Evolutionary conservation across 2,329 filamentous ascomycete genomes (phyloP).

Genomic region (Fusarium torreyae): DNA sequence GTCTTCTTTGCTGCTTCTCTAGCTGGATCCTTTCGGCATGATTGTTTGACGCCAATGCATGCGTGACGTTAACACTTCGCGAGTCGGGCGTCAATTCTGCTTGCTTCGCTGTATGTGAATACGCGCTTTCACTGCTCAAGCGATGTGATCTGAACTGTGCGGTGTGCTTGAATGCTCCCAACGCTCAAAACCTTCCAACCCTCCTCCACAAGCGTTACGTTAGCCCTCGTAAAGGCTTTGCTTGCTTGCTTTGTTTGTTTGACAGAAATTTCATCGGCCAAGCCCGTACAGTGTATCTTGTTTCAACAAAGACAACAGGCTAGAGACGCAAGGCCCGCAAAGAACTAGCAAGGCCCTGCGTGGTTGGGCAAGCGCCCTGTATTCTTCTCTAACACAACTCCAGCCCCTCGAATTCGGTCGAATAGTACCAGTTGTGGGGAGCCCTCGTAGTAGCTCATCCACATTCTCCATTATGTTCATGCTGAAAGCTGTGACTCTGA

Average conservation of each 20-base stretch:
- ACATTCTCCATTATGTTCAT: slow-evolving; percentile 15
- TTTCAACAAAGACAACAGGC: slow-evolving; percentile 16
- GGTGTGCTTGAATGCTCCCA: slow-evolving; percentile 32
- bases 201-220: slow-evolving; percentile 23
- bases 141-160: slow-evolving; percentile 30
- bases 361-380: slow-evolving; percentile 5
- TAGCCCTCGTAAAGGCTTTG: slow-evolving; percentile 1
- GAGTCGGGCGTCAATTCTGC: slow-evolving; percentile 21
- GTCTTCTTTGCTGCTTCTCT: slow-evolving; percentile 36
- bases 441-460: slow-evolving; percentile 16
- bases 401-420: slow-evolving; percentile 13
- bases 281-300: slow-evolving; percentile 15
- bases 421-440: slow-evolving; percentile 21
- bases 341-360: slow-evolving; percentile 13
- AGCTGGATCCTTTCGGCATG: slow-evolving; percentile 27
- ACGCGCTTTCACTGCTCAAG: slow-evolving; percentile 14
- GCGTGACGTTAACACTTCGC: slow-evolving; percentile 35
- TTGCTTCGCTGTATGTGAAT: slow-evolving; percentile 15
- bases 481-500: slow-evolving; percentile 3
- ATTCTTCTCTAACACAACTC: slow-evolving; percentile 14
- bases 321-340: slow-evolving; percentile 23
- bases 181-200: slow-evolving; percentile 13
- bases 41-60: slow-evolving; percentile 41
- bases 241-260: slow-evolving; percentile 7
- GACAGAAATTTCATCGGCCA: slow-evolving; percentile 12